phyloP scores from a whole-genome alignment of 148 eudicot species.

The Rhododendron mucronatum region DNA sequence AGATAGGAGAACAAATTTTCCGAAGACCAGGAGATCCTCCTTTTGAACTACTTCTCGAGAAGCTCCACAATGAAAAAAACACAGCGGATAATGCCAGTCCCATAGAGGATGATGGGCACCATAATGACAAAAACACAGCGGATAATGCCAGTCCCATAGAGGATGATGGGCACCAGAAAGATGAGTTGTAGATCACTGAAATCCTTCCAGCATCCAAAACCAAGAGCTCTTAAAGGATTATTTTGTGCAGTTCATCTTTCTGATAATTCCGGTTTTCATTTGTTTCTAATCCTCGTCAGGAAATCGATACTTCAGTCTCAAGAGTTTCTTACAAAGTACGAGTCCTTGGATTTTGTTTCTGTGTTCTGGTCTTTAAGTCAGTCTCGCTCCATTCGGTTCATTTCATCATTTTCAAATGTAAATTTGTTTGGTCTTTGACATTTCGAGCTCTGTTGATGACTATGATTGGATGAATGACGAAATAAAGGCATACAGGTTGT shows the following conservation, averaged over 20 bases:
- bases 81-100: constrained; percentile 7
- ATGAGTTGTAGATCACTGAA: constrained; percentile 38
- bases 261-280: neutral
- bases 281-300: neutral
- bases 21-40: constrained; percentile 93
- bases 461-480: neutral
- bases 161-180: constrained; percentile 26
- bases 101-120: constrained; percentile 12
- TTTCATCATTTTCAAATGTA: neutral
- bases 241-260: neutral
- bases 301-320: neutral
- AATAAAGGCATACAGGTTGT: neutral
- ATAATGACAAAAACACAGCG: constrained; percentile 20
- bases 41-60: constrained; percentile 62
- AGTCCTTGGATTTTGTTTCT: neutral
- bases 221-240: neutral
- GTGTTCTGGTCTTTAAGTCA: neutral
- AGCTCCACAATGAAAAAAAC: constrained; percentile 32
- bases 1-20: constrained; percentile 66
- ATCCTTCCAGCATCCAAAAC: neutral
- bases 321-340: neutral
- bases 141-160: neutral
- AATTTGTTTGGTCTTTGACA: neutral
- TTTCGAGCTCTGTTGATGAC: neutral
- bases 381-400: neutral